Evolutionary conservation across 2,329 filamentous ascomycete genomes (phyloP).

Genomic region (Epicoccum sorghinum): DNA sequence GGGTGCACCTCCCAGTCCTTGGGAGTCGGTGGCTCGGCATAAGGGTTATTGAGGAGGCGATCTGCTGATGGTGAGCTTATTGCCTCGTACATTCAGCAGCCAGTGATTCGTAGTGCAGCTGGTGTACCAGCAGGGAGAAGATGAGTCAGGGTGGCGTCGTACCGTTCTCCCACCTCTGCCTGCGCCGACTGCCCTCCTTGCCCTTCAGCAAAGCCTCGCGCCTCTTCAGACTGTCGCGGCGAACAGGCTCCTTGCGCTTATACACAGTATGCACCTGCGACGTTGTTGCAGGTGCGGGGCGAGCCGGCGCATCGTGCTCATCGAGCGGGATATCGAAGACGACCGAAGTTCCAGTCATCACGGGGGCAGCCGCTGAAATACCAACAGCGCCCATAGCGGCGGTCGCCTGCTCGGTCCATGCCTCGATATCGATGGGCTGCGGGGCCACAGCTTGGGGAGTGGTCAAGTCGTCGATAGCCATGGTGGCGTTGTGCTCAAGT

Average conservation of each 20-base stretch:
- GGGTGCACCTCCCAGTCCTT: conserved; percentile 83
- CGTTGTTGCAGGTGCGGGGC: conserved; percentile 38
- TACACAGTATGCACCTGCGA: conserved; percentile 55
- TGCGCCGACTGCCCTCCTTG: conserved; percentile 85
- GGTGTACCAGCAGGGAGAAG: no score
- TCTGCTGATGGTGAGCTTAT: conserved; percentile 60
- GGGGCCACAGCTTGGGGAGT: conserved; percentile 29
- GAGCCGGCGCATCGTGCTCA: conserved; percentile 50
- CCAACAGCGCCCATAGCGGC: conserved; percentile 50
- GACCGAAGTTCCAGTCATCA: conserved; percentile 61
- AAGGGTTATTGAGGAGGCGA: conserved; percentile 83
- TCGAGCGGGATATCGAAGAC: conserved; percentile 80
- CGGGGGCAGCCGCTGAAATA: conserved; percentile 42
- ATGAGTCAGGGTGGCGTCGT: conserved; percentile 16
- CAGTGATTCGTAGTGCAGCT: background rate
- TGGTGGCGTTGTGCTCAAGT: conserved; percentile 27
- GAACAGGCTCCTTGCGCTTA: conserved; percentile 60
- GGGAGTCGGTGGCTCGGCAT: conserved; percentile 80
- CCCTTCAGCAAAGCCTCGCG: conserved; percentile 83
- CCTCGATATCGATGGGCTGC: conserved; percentile 51
- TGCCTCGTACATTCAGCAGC: background rate
- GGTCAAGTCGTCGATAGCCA: conserved; percentile 42
- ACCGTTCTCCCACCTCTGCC: conserved; percentile 96
- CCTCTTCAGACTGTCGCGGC: conserved; percentile 66
- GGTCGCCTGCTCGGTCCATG: conserved; percentile 56